A percentile compares a stretch with the other conserved stretches of the same genome.
phyloP scores from a whole-genome alignment of 768 basidiomycete genomes.

The Nidularia pulvinata region DNA sequence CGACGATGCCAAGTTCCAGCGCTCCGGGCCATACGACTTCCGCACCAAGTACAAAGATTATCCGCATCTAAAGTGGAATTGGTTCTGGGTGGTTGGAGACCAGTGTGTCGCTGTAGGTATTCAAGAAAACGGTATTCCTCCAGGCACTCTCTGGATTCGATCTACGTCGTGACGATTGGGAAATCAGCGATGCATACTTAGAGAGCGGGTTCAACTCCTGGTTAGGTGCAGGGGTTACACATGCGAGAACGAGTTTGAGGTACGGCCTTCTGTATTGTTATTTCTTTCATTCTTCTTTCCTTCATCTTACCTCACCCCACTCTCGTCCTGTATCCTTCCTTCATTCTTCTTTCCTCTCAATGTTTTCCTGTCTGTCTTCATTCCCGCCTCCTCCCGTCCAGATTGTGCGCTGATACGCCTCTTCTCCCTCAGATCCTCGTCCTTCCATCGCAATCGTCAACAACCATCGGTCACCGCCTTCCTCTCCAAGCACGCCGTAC shows the following conservation, averaged over 20 bases:
- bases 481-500: constrained; percentile 61
- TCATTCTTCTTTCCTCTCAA: too few species aligned
- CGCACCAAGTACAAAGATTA: constrained; percentile 92
- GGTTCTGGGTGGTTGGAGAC: constrained; percentile 80
- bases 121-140: constrained; percentile 77
- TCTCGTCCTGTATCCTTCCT: too few species aligned
- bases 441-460: constrained; percentile 73
- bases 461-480: constrained; percentile 57
- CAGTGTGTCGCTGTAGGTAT: constrained; percentile 91
- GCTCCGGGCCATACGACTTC: constrained; percentile 87
- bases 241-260: constrained; percentile 99
- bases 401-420: constrained; percentile 1
- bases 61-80: constrained; percentile 89
- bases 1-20: constrained; percentile 8
- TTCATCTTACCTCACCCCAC: too few species aligned
- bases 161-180: constrained; percentile 79
- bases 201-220: constrained; percentile 71
- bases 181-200: constrained; percentile 82
- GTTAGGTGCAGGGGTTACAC: constrained; percentile 96
- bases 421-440: constrained; percentile 71
- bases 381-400: background rate
- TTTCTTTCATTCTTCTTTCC: too few species aligned
- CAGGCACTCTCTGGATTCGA: constrained; percentile 79
- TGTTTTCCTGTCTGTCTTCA: too few species aligned
- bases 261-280: constrained; percentile 13